A percentile compares a stretch with the other conserved stretches of the same genome.
phyloP scores from a whole-genome alignment of 179 eudicot genomes.

The Amaranthus tricolor region DNA sequence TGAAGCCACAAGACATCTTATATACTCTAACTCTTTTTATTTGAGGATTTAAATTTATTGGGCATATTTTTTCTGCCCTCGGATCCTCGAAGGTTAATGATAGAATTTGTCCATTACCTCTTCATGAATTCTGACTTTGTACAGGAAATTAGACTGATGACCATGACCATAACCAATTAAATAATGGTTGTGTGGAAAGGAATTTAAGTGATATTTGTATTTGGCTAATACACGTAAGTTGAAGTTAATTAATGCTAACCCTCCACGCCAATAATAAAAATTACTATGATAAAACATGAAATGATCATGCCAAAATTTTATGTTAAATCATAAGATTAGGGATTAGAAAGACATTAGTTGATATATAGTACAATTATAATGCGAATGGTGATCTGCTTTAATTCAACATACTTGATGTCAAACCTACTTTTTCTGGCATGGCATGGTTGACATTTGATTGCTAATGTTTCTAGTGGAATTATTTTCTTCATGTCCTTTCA shows the following conservation, averaged over 20 bases:
- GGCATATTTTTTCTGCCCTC: no score
- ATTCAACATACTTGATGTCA: constrained; percentile 26
- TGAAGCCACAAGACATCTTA: no score
- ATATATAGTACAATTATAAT: constrained; percentile 12
- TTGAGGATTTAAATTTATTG: no score
- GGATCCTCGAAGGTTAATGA: no score
- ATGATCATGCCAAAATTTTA: constrained; percentile 12
- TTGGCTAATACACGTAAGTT: not conserved
- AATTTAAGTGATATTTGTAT: constrained; percentile 1
- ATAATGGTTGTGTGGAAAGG: not conserved
- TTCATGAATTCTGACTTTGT: no score
- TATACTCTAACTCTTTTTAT: no score
- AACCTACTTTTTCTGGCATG: constrained; percentile 20
- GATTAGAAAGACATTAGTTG: constrained; percentile 18
- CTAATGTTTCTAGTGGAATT: constrained; percentile 13
- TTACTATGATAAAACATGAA: constrained; percentile 9
- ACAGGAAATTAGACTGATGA: no score
- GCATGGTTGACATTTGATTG: constrained; percentile 20
- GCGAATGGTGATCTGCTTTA: constrained; percentile 19
- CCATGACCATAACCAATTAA: no score
- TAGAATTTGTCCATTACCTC: no score
- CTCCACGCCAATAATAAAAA: constrained; percentile 7
- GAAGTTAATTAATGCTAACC: constrained; percentile 10
- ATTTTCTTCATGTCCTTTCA: constrained; percentile 11
- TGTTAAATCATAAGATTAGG: constrained; percentile 10